These are phyloP conservation scores for Tuber borchii DNA, from an alignment of 495 filamentous ascomycete genomes.

Conservation along the genomic window DNA sequence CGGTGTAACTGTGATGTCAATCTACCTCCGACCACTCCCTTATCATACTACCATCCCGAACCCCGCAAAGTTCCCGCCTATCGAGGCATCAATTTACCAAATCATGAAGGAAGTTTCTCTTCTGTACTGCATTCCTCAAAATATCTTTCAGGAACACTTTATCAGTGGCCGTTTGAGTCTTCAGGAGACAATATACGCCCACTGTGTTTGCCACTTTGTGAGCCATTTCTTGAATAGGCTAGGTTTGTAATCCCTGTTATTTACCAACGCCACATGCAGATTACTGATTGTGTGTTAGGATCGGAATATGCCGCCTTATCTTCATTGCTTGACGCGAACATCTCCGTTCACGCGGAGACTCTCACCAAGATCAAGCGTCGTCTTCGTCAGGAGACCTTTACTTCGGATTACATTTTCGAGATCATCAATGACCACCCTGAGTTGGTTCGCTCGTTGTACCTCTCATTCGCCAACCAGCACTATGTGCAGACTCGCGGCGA, in stretches of 20 bases:
- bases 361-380: conserved; percentile 93
- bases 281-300: conserved; percentile 41
- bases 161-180: conserved; percentile 80
- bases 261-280: background rate
- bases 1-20: conserved; percentile 90
- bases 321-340: conserved; percentile 71
- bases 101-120: conserved; percentile 98
- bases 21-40: conserved; percentile 73
- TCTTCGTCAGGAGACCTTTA: conserved; percentile 92
- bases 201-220: conserved; percentile 95
- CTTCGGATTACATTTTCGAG: conserved; percentile 92
- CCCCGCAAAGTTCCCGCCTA: conserved; percentile 57
- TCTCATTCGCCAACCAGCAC: conserved; percentile 85
- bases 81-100: conserved; percentile 93
- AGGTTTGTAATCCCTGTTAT: conserved; percentile 42
- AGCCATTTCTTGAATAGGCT: conserved; percentile 95
- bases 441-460: conserved; percentile 79
- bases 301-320: conserved; percentile 83
- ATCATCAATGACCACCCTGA: conserved; percentile 90
- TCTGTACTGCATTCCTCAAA: conserved; percentile 95
- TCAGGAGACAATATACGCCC: conserved; percentile 94
- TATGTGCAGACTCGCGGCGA: conserved; percentile 74
- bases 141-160: conserved; percentile 86
- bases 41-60: conserved; percentile 48
- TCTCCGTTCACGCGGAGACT: conserved; percentile 78